Conservation (phyloP, 1,284 basidiomycete genomes). For the Boletus semigastroideus region DNA sequence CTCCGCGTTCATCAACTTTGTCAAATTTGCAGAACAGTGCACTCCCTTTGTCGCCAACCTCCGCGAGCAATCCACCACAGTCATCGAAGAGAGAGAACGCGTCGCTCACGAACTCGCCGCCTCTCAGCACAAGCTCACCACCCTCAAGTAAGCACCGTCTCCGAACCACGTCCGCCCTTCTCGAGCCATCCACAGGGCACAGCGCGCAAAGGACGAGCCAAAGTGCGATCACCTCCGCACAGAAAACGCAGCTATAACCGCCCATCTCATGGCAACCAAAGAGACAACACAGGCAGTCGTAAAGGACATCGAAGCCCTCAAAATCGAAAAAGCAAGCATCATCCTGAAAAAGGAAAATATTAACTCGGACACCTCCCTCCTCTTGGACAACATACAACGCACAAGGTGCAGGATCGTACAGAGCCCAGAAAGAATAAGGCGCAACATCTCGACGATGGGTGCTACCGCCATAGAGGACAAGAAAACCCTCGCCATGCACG, state of each 20-base stretch:
- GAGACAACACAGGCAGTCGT: constrained; percentile 59
- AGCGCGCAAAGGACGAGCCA: constrained; percentile 71
- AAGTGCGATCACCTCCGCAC: constrained; percentile 57
- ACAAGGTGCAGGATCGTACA: constrained; percentile 77
- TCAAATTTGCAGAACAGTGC: constrained; percentile 83
- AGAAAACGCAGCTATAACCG: constrained; percentile 62
- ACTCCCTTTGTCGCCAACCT: constrained; percentile 58
- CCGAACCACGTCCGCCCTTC: background rate
- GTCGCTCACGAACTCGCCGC: constrained; percentile 52
- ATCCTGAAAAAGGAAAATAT: constrained; percentile 64
- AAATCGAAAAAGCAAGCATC: constrained; percentile 60
- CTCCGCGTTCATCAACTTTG: constrained; percentile 90
- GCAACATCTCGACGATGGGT: constrained; percentile 74
- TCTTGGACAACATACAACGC: constrained; percentile 58
- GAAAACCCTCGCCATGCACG: constrained; percentile 56
- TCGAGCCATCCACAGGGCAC: constrained; percentile 44
- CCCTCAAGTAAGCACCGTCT: constrained; percentile 56
- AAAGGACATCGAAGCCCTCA: constrained; percentile 64
- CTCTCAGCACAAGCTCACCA: constrained; percentile 52
- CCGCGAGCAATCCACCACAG: constrained; percentile 55
- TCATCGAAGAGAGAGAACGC: constrained; percentile 56
- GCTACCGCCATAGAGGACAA: constrained; percentile 60
- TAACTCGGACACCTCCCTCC: constrained; percentile 53
- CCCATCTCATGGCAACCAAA: constrained; percentile 65
- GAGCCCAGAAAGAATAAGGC: constrained; percentile 82